A percentile compares a stretch with the other conserved stretches of the same genome.
phyloP scores from a whole-genome alignment of 345 rosid species.

The Raphanus sativus region DNA sequence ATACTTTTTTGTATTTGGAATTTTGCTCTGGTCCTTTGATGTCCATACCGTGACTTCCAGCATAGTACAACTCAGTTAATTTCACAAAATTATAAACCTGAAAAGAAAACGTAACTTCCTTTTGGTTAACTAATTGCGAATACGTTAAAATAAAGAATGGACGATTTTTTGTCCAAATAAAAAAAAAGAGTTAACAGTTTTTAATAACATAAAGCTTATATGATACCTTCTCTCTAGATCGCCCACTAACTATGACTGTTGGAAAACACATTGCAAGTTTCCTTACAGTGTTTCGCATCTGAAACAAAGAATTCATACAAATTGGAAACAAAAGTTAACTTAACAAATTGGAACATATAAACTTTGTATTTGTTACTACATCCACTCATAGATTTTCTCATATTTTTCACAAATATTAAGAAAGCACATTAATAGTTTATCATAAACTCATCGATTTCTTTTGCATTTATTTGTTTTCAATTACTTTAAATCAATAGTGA shows the following conservation, averaged over 20 bases:
- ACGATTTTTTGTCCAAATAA: background rate
- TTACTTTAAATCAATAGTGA: background rate
- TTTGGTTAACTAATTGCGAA: background rate
- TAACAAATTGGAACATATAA: background rate
- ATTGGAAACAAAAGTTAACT: background rate
- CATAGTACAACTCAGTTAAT: conserved; percentile 76
- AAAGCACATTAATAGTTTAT: no score
- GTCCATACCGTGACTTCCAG: conserved; percentile 99
- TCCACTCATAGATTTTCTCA: background rate
- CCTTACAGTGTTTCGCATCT: conserved; percentile 89
- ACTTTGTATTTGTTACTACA: background rate
- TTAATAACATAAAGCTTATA: background rate
- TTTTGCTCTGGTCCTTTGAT: conserved; percentile 79
- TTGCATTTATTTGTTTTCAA: background rate
- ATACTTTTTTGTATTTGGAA: conserved; percentile 35
- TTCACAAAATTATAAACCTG: conserved; percentile 59
- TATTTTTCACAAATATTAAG: background rate
- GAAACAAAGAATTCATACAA: background rate
- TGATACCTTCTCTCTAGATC: conserved; percentile 84
- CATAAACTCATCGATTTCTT: background rate
- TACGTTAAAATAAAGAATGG: background rate
- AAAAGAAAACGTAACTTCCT: background rate
- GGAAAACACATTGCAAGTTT: conserved; percentile 66
- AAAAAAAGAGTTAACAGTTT: background rate
- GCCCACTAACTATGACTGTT: conserved; percentile 92